These are phyloP conservation scores for Lithocarpus polystachyus DNA, from an alignment of 306 rosid species.

Conservation along the genomic window DNA sequence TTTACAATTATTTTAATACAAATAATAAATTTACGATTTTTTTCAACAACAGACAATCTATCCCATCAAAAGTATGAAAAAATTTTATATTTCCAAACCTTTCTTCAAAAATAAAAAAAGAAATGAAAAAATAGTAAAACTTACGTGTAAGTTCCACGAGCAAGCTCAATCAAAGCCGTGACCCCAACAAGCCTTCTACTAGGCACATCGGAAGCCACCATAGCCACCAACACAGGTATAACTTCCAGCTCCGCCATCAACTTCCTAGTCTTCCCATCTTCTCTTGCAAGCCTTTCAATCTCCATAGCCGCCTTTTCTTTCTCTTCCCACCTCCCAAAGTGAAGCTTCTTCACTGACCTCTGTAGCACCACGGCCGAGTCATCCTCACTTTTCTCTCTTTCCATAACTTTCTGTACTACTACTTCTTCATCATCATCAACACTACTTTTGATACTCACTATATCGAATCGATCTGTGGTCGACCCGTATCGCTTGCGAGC, in stretches of 20 bases:
- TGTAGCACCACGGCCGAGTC: slow-evolving; percentile 47
- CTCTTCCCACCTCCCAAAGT: slow-evolving; percentile 88
- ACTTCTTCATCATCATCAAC: slow-evolving; percentile 9
- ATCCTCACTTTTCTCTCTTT: slow-evolving; percentile 25
- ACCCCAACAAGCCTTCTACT: slow-evolving; percentile 45
- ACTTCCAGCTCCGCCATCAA: slow-evolving; percentile 77
- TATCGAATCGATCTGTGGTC: slow-evolving; percentile 25
- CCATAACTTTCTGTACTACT: slow-evolving; percentile 21
- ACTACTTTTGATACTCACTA: slow-evolving; percentile 9
- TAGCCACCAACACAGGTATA: slow-evolving; percentile 73
- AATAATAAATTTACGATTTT: too few species aligned
- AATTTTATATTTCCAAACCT: too few species aligned
- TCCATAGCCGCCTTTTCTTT: slow-evolving; percentile 68
- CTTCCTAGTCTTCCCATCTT: slow-evolving; percentile 61
- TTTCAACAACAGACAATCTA: too few species aligned
- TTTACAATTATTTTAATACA: too few species aligned
- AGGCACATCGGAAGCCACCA: slow-evolving; percentile 53
- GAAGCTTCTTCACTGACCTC: slow-evolving; percentile 83
- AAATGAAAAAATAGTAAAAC: slow-evolving; percentile 6
- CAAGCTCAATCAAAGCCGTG: slow-evolving; percentile 59
- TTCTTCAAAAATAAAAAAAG: neutral
- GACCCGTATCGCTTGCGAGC: slow-evolving; percentile 39
- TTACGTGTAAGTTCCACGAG: slow-evolving; percentile 79
- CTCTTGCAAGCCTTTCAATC: slow-evolving; percentile 60
- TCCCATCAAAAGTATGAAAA: too few species aligned